Conservation (phyloP, 805 yeast species). For the Schwanniomyces polymorphus region DNA sequence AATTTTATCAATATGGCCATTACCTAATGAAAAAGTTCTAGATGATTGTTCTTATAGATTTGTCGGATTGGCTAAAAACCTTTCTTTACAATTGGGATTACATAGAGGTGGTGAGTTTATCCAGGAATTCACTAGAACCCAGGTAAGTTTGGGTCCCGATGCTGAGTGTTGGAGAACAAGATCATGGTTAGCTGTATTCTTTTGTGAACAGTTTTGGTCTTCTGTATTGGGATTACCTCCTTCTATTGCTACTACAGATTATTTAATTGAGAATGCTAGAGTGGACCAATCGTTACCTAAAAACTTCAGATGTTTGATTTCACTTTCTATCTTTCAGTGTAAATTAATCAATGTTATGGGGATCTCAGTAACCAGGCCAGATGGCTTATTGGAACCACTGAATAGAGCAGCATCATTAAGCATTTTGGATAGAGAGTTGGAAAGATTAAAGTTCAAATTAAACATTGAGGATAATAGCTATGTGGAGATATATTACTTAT, state of each 20-base stretch:
- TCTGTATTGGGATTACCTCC: slow-evolving; percentile 87
- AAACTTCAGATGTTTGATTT: slow-evolving; percentile 67
- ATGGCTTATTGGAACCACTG: slow-evolving; percentile 83
- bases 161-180: slow-evolving; percentile 94
- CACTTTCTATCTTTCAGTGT: slow-evolving; percentile 79
- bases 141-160: slow-evolving; percentile 77
- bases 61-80: slow-evolving; percentile 79
- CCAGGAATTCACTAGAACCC: slow-evolving; percentile 86
- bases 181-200: slow-evolving; percentile 86
- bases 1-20: slow-evolving; percentile 86
- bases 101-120: slow-evolving; percentile 88
- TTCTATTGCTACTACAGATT: slow-evolving; percentile 74
- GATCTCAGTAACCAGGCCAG: slow-evolving; percentile 77
- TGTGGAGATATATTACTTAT: slow-evolving; percentile 75
- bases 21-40: slow-evolving; percentile 87
- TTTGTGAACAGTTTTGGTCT: slow-evolving; percentile 89
- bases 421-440: slow-evolving; percentile 77
- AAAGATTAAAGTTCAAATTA: slow-evolving; percentile 64
- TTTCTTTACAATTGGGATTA: slow-evolving; percentile 83
- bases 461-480: slow-evolving; percentile 63
- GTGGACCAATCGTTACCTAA: slow-evolving; percentile 65
- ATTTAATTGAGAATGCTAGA: slow-evolving; percentile 75
- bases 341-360: slow-evolving; percentile 86
- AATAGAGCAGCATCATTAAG: slow-evolving; percentile 78
- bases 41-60: slow-evolving; percentile 92